Evolutionary conservation across 2,329 filamentous ascomycete species (phyloP).

Genomic region (Aureobasidium sp.): DNA sequence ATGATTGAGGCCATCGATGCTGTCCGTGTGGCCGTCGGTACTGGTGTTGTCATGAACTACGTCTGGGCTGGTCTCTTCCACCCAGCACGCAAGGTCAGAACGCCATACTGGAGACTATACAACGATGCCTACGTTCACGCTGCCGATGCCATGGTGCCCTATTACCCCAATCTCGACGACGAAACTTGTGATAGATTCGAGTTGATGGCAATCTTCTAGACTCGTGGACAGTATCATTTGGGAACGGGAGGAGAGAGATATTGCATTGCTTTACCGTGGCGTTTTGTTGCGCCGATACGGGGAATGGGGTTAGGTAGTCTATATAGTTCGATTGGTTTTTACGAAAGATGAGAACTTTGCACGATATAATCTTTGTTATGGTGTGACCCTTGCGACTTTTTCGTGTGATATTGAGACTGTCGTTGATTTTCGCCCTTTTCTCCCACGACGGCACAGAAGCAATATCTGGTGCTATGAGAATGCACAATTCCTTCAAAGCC

Average conservation of each 20-base stretch:
- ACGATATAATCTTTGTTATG: background rate
- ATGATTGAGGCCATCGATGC: slow-evolving; percentile 97
- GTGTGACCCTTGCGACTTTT: no score
- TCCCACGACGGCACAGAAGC: no score
- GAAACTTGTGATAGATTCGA: slow-evolving; percentile 72
- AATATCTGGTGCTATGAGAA: no score
- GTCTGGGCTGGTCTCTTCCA: slow-evolving; percentile 97
- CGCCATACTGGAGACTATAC: slow-evolving; percentile 92
- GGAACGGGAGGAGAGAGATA: background rate
- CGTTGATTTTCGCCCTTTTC: no score
- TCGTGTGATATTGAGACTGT: no score
- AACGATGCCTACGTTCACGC: slow-evolving; percentile 94
- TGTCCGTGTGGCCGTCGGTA: slow-evolving; percentile 85
- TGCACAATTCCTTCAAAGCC: no score
- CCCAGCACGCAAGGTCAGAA: slow-evolving; percentile 85
- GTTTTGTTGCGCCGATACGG: background rate
- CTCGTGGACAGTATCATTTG: background rate
- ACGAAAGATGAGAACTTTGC: background rate
- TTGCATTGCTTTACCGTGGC: background rate
- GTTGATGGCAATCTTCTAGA: slow-evolving; percentile 34
- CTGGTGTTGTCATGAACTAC: slow-evolving; percentile 92
- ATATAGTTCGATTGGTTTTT: background rate
- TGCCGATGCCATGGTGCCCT: slow-evolving; percentile 91
- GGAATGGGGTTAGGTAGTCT: background rate
- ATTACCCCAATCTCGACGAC: slow-evolving; percentile 81